Evolutionary conservation across 768 basidiomycete genomes (phyloP).

Genomic region (Gloeopeniophorella convolvens): DNA sequence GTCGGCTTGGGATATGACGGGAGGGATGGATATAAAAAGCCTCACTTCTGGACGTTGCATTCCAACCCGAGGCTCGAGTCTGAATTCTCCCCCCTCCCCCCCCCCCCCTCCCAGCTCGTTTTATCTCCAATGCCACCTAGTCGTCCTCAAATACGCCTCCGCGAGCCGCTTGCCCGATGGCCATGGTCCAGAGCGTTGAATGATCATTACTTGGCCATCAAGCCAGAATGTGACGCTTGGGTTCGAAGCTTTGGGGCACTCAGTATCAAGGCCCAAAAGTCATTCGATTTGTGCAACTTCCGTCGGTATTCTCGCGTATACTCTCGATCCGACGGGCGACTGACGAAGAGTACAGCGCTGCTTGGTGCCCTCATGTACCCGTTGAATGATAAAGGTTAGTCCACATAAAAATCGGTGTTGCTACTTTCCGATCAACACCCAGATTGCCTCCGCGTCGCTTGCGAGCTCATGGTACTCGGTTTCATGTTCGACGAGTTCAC

Average conservation of each 20-base stretch:
- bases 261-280: conserved; percentile 28
- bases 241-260: conserved; percentile 33
- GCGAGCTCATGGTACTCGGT: conserved; percentile 46
- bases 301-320: background rate
- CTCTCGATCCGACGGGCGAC: background rate
- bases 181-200: conserved; percentile 39
- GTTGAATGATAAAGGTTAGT: conserved; percentile 26
- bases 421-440: background rate
- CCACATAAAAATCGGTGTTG: background rate
- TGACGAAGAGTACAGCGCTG: conserved; percentile 24
- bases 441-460: conserved; percentile 29
- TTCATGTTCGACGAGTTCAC: conserved; percentile 46
- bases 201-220: conserved; percentile 29
- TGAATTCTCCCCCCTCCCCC: too few species aligned
- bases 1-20: too few species aligned
- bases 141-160: conserved; percentile 23
- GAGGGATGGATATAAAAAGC: too few species aligned
- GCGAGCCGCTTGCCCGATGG: conserved; percentile 35
- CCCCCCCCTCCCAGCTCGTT: too few species aligned
- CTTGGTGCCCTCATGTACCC: conserved; percentile 36
- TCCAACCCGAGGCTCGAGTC: too few species aligned
- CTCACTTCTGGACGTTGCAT: too few species aligned
- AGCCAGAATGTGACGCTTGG: conserved; percentile 34
- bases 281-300: conserved; percentile 37
- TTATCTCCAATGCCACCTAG: too few species aligned